Percentiles rank a stretch among this genome's conserved stretches.
Evolutionary conservation across 352 stramenopile genomes (phyloP).

Genomic region (Elongisporangium anandrum): DNA sequence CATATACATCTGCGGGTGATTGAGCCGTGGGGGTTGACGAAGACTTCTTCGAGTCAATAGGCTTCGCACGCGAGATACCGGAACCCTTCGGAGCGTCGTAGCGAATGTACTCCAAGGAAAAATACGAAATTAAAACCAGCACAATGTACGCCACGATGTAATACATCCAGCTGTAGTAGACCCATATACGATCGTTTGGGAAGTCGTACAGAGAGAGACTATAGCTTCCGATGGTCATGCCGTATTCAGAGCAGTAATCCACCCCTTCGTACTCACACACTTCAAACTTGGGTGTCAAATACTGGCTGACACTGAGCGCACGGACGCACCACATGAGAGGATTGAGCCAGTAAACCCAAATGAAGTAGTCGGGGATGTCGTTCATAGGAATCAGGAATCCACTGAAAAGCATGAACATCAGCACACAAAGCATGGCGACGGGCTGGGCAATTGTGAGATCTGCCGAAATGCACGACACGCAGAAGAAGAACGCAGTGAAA

Average conservation of each 20-base stretch:
- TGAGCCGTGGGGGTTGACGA: background rate
- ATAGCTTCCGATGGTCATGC: slow-evolving; percentile 5
- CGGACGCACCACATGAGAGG: slow-evolving; percentile 11
- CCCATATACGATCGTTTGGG: background rate
- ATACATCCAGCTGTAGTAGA: slow-evolving; percentile 1
- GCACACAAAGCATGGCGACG: slow-evolving; percentile 49
- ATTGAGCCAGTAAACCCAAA: slow-evolving; percentile 18
- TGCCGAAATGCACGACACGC: slow-evolving; percentile 36
- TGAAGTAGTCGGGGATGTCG: slow-evolving; percentile 13
- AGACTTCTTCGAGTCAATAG: background rate
- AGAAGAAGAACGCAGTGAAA: slow-evolving; percentile 71
- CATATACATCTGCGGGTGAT: background rate
- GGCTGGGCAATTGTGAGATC: slow-evolving; percentile 55
- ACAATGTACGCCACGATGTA: slow-evolving; percentile 1
- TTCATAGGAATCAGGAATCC: slow-evolving; percentile 15
- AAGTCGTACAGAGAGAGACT: slow-evolving; percentile 3
- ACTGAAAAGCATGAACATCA: slow-evolving; percentile 15
- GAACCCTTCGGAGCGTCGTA: background rate
- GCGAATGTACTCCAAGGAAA: slow-evolving; percentile 4
- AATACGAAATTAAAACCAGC: background rate
- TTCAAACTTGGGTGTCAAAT: slow-evolving; percentile 7
- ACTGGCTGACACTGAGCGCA: slow-evolving; percentile 11
- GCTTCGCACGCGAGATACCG: background rate
- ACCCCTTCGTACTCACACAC: slow-evolving; percentile 9
- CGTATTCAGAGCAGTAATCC: slow-evolving; percentile 9